Conservation (phyloP, 1,284 basidiomycete species). For the Fistulinella cinereoalba region DNA sequence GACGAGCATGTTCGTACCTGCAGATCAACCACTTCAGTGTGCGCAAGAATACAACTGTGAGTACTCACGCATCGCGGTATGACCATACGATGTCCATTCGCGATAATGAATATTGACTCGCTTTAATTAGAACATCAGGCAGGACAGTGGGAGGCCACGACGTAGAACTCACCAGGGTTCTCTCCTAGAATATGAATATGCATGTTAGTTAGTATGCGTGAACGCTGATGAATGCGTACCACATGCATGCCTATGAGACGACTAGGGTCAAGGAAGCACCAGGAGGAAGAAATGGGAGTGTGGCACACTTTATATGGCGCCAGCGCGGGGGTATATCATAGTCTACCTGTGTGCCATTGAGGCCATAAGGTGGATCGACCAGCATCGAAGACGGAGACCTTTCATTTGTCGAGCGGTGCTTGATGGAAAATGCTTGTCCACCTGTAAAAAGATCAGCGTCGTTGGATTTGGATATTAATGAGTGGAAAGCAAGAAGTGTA, state of each 20-base stretch:
- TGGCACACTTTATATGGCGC: slow-evolving; percentile 45
- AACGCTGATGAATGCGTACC: slow-evolving; percentile 24
- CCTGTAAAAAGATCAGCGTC: slow-evolving; percentile 32
- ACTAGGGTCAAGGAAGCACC: slow-evolving; percentile 2
- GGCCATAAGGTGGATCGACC: slow-evolving; percentile 44
- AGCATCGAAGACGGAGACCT: slow-evolving; percentile 44
- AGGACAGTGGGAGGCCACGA: too few species aligned
- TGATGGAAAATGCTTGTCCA: slow-evolving; percentile 50
- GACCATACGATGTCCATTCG: slow-evolving; percentile 56
- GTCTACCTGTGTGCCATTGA: slow-evolving; percentile 35
- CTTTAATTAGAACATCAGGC: slow-evolving; percentile 15
- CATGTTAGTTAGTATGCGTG: background rate
- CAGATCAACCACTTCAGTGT: slow-evolving; percentile 21
- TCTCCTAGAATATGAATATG: slow-evolving; percentile 20
- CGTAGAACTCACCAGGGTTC: slow-evolving; percentile 18
- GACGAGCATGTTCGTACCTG: slow-evolving; percentile 38
- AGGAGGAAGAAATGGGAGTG: too few species aligned
- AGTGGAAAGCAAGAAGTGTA: slow-evolving; percentile 17
- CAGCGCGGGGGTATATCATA: slow-evolving; percentile 38
- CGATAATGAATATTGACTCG: slow-evolving; percentile 22
- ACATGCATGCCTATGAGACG: slow-evolving; percentile 41
- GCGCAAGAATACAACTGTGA: background rate
- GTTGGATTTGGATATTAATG: background rate
- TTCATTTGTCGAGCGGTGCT: slow-evolving; percentile 44
- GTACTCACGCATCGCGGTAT: slow-evolving; percentile 45